A percentile compares a stretch with the other conserved stretches of the same genome.
Conservation (phyloP, 768 basidiomycete genomes). For the Paxillus ammoniavirescens region DNA sequence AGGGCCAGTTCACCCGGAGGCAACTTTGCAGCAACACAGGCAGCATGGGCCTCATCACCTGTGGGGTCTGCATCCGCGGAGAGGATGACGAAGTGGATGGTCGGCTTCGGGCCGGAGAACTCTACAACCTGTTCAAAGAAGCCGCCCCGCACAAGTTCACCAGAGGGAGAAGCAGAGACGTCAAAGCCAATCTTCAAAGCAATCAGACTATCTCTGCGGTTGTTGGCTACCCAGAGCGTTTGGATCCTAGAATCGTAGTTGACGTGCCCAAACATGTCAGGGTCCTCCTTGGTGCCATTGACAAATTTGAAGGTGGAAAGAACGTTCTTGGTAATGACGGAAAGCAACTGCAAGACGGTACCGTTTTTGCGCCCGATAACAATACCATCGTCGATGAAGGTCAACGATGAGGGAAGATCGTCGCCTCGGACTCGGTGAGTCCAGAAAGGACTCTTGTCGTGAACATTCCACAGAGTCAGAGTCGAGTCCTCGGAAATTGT, state of each 20-base stretch:
- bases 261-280: constrained; percentile 86
- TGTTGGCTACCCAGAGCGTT: constrained; percentile 87
- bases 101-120: constrained; percentile 79
- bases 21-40: constrained; percentile 80
- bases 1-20: constrained; percentile 74
- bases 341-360: constrained; percentile 79
- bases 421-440: constrained; percentile 77
- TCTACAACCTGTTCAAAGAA: constrained; percentile 83
- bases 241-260: constrained; percentile 83
- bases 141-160: constrained; percentile 61
- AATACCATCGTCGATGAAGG: constrained; percentile 84
- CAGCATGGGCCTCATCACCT: constrained; percentile 80
- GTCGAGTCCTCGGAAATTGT: constrained; percentile 83
- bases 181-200: constrained; percentile 76
- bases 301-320: constrained; percentile 80
- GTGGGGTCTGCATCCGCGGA: constrained; percentile 81
- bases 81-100: constrained; percentile 87
- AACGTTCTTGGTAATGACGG: constrained; percentile 68
- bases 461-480: constrained; percentile 78
- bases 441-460: constrained; percentile 73
- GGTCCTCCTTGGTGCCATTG: constrained; percentile 66
- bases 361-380: constrained; percentile 83
- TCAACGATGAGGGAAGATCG: constrained; percentile 78
- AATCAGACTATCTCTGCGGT: constrained; percentile 79
- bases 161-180: constrained; percentile 48